These are phyloP conservation scores for Cryoendolithus antarcticus DNA, from an alignment of 2,329 filamentous ascomycete genomes.

Conservation along the genomic window DNA sequence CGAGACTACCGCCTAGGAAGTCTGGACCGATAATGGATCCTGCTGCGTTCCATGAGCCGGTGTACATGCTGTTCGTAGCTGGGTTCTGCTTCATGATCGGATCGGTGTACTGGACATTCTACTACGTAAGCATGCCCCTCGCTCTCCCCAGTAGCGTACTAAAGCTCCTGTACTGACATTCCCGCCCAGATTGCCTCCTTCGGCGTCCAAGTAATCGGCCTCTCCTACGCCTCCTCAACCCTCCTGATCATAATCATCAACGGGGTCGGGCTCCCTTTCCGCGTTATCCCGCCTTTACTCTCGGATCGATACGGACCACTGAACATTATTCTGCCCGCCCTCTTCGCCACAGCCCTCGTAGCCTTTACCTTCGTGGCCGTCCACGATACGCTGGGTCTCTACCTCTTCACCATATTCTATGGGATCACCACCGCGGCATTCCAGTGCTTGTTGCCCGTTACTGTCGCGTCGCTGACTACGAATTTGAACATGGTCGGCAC, in stretches of 20 bases:
- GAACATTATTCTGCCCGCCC: constrained; percentile 42
- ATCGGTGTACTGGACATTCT: constrained; percentile 32
- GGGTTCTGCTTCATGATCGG: constrained; percentile 22
- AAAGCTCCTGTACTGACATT: background rate
- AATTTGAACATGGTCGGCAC: constrained; percentile 35
- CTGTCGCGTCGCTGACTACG: constrained; percentile 31
- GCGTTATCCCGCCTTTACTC: constrained; percentile 40
- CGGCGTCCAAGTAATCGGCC: constrained; percentile 20
- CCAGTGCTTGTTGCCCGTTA: constrained; percentile 34
- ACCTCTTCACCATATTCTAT: constrained; percentile 33
- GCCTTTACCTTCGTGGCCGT: constrained; percentile 48
- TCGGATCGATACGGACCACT: constrained; percentile 45
- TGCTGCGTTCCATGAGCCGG: constrained; percentile 28
- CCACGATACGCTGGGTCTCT: constrained; percentile 23
- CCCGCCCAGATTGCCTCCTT: constrained; percentile 20
- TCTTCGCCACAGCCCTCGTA: constrained; percentile 33
- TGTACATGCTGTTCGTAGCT: constrained; percentile 26
- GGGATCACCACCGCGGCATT: constrained; percentile 33
- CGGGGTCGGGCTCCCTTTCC: constrained; percentile 42
- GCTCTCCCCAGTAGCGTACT: background rate
- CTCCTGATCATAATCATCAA: constrained; percentile 47
- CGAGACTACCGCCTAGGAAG: constrained; percentile 31
- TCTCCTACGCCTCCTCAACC: constrained; percentile 39
- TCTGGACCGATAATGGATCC: constrained; percentile 31
- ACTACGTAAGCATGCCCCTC: constrained; percentile 26